Base-by-base conservation (phyloP, 495 filamentous ascomycete genomes). In the Choiromyces venosus region DNA sequence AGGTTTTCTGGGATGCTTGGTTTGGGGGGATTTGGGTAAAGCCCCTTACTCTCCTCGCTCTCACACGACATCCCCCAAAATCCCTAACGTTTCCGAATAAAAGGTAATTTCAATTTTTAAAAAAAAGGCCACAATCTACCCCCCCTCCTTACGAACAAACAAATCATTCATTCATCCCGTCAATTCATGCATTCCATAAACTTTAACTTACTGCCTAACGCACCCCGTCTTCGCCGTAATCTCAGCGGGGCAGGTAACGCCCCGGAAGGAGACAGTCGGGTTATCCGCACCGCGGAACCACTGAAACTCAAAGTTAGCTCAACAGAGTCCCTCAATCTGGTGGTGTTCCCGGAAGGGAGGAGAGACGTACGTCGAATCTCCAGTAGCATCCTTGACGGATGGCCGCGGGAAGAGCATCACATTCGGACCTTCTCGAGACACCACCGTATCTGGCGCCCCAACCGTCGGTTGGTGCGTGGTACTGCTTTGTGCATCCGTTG, bases 381-480 rank as follows among this genome's bases (percentile, higher is more conserved):
- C 87, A 91, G 81, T 87, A 83, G 83, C 89, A 91, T n/a, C 89
- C 89, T 4, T 82, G 82, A 82, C 88, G 87, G 67, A 91, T 84
- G 36, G 83, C 83, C 35, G 71, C 82, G 6, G 88, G 88, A 83
- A 91, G 88, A 38, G 77, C 46, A 73, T 85, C 82, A 83, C 89
- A 91, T 16, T 85, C 84, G 61, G 81, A 82, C 70, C 85, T 82
- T 29, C 83, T 84, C 5, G 80, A 76, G 75, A 90, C 83, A 67
- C 89, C 89, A 67, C 89, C 89, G 82, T 91, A 91, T 65, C 86
- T 84, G 65, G 85, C 83, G 52, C 89, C 89, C 89, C 89, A 90
- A 69, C 84, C 82, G 10, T 77, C 70, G 6, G 82, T 46, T n/a
- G 88, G 87, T 2, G 87, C 88, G 61, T 86, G 85, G 83, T 87